Evolutionary conservation across 495 filamentous ascomycete genomes (phyloP), one percentile per base, ranked within the genome.

Genomic region (Trichoderma reesei): DNA sequence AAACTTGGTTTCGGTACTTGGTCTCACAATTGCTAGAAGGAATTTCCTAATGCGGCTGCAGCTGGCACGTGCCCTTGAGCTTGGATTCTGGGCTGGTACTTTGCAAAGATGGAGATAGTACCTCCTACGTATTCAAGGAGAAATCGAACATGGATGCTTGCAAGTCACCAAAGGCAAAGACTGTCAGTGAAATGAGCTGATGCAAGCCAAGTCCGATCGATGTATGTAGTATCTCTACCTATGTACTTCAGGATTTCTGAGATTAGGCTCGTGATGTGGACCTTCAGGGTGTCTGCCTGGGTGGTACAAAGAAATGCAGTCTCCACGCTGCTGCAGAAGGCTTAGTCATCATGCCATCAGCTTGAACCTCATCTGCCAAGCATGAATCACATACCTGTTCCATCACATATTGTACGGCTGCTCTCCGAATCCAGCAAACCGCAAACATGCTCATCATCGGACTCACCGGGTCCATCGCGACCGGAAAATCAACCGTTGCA

Each of bases 401-500:
- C 1, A 26, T 26, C 26, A 26, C 26, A 26, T 26, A 26, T 26
- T 26, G 26, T 26, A 26, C 26, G 26, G 26, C 26, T 26, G 26
- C 26, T 26, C 26, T 26, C 26, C 26, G 26, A 26, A 26, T 26
- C 26, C 26, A 44, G 20, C 26, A 36, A 56, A 3, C 20, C 38
- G 38, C 38, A 69, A 79, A 64, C 60, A 98, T 98, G 95, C 85
- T 98, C 63, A 83, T 98, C 69, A 90, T 98, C 71, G 94, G 94
- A 68, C 87, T 98, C 36, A 98, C 94, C 41, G 94, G 94, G 77
- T 96, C 92, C 65, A 96, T 98, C 73, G 93, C 94, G 41, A 98
- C 95, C 3, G 94, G 95, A 72, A 98, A 98, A 85, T 95, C 92
- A 41, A 98, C 95, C 67, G 93, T 96, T 67, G 96, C 94, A 44